Evolutionary conservation across 1,284 basidiomycete species (phyloP).

Genomic region (Irpex sp.): DNA sequence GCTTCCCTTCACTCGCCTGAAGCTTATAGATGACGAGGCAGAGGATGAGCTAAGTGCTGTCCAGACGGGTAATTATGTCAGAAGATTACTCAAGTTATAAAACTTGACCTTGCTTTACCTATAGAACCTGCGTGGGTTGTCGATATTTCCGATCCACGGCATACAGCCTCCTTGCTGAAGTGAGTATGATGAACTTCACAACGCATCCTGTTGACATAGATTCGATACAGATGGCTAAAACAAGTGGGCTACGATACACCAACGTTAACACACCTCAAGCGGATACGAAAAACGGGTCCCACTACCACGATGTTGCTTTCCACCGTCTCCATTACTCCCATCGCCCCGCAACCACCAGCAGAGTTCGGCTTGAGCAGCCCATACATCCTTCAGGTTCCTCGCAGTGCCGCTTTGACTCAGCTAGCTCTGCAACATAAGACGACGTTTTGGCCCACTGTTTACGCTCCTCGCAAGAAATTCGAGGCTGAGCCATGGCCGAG

Average conservation of each 20-base stretch:
- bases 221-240: slow-evolving; percentile 54
- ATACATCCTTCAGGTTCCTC: slow-evolving; percentile 61
- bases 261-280: slow-evolving; percentile 72
- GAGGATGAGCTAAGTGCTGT: slow-evolving; percentile 55
- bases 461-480: slow-evolving; percentile 66
- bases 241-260: slow-evolving; percentile 52
- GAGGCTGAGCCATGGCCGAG: slow-evolving; percentile 65
- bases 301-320: slow-evolving; percentile 49
- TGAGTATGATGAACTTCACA: slow-evolving; percentile 27
- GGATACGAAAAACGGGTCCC: slow-evolving; percentile 55
- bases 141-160: slow-evolving; percentile 67
- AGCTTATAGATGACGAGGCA: slow-evolving; percentile 46
- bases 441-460: slow-evolving; percentile 77
- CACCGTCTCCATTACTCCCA: slow-evolving; percentile 24
- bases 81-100: neutral
- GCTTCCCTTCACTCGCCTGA: slow-evolving; percentile 59
- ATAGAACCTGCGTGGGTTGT: slow-evolving; percentile 72
- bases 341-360: slow-evolving; percentile 22
- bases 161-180: slow-evolving; percentile 64
- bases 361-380: slow-evolving; percentile 37
- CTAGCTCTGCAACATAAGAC: slow-evolving; percentile 64
- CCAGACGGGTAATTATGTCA: slow-evolving; percentile 43
- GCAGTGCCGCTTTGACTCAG: slow-evolving; percentile 63
- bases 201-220: neutral
- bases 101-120: neutral